Evolutionary conservation across 768 basidiomycete species (phyloP), one percentile per base, ranked within the genome.

Genomic region (Tricholoma sp.): DNA sequence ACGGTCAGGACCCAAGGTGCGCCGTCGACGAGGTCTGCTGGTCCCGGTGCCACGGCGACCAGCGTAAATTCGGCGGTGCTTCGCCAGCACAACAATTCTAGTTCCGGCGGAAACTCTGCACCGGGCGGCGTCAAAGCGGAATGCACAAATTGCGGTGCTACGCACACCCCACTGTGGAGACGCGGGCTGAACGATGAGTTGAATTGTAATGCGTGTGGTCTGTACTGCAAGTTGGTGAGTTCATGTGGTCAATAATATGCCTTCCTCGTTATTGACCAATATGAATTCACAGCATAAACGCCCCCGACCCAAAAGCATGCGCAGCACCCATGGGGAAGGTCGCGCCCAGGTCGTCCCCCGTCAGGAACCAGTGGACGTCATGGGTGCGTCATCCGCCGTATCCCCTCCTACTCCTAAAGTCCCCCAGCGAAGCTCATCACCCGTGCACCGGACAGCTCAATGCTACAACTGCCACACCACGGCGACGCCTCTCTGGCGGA

Each of bases 391-490:
- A 84, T 71, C 68, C 80, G 76, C 60, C 50, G 61, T 61, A 65
- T 62, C 61, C 60, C 56, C 61, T 62, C 65, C 64, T 68, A 57
- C 61, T 61, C 66, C 64, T 68, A 62, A 56, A 68, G 41, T 66
- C 59, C 67, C 63, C 53, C 61, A 61, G 60, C 62, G 61, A 66
- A 65, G 59, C 59, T 63, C 65, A 65, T 67, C 66, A 51, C 68
- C 67, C 63, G 65, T 68, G 61, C 59, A 52, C 55, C 58, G 69
- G 57, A 68, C 77, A 79, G 91, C 90, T 2, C 89, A 91, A 76
- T 94, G 91, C 74, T 91, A 86, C 72, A 92, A 91, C 65, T 92
- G 90, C 72, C 87, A 91, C 63, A 92, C 91, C 18, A 91, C 88
- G 1, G 88, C 89, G 24, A 91, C 90, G 10, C 91, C 91, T 20